Base-by-base conservation (phyloP, 345 rosid species). In the Psidium guajava region DNA sequence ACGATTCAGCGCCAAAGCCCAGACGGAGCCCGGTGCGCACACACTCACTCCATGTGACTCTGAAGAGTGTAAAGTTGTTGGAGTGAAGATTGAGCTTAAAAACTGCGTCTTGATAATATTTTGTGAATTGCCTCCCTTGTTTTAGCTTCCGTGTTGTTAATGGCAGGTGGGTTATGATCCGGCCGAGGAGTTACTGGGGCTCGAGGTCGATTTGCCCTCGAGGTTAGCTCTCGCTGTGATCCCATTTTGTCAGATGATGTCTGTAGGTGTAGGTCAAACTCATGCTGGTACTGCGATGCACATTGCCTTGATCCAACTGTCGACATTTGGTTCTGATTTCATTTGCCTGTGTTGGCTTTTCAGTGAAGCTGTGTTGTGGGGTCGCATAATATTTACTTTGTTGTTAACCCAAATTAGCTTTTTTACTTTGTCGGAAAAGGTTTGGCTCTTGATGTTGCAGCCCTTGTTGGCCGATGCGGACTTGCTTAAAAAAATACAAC, bases 131-230 rank as follows among this genome's bases (percentile, higher is more conserved):
- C 44, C 44, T 42, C 44, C 44, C 6, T 11, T 61, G 47, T 28
- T 85, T 54, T 83, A 21, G 52, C 49, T 50, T 58, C 22, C 13
- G 53, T 9, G 77, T 69, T 69, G 77, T 69, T 18, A 36, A 69
- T 86, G 83, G 81, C 90, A 93, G 92, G 53, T 91, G 88, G 96
- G 96, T 85, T 94, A 93, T 88, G 98, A 95, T 90, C 95, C 96
- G 89, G 93, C 98, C 27, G 98, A 92, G 86, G 96, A 92, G 89
- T 85, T 96, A 25, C 90, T 95, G 59, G 93, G 94, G 56, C 91
- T 92, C 80, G 94, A 93, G 82, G 93, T 88, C 57, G 96, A 94
- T 86, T 87, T 88, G 54, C 91, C 91, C 82, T 92, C 93, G 69
- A 93, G 95, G 98, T 94, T 55, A 82, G 42, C 86, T 50, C 83